phyloP scores from a whole-genome alignment of 257 asterid species.

The Lithospermum erythrorhizon region DNA sequence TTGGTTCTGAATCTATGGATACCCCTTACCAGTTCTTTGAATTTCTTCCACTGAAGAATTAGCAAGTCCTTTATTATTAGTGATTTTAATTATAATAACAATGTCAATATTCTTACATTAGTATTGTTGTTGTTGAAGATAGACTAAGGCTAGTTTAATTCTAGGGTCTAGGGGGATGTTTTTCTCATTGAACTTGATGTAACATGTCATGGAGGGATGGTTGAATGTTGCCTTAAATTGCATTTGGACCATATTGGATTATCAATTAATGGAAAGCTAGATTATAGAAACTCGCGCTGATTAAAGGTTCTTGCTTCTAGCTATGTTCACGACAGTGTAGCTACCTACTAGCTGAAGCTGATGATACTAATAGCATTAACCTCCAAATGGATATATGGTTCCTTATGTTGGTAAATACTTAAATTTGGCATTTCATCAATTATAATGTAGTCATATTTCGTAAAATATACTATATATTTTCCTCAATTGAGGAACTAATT shows the following conservation, averaged over 20 bases:
- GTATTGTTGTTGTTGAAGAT: no score
- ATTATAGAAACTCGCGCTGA: not conserved
- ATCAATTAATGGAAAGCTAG: slow-evolving; percentile 6
- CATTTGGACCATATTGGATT: slow-evolving; percentile 19
- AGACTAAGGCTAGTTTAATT: not conserved
- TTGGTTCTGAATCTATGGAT: slow-evolving; percentile 11
- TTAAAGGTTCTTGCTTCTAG: not conserved
- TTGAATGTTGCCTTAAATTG: slow-evolving; percentile 17
- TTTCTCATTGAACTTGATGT: slow-evolving; percentile 4
- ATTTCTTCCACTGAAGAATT: slow-evolving; percentile 75
- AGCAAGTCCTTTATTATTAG: not conserved
- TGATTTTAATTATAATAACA: no score
- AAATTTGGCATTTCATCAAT: no score
- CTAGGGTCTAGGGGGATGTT: not conserved
- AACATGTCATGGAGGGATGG: slow-evolving; percentile 15
- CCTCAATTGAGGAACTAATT: no score
- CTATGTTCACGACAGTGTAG: not conserved
- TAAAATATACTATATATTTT: no score
- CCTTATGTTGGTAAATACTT: no score
- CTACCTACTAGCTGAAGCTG: not conserved
- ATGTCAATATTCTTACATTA: no score
- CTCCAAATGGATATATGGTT: not conserved
- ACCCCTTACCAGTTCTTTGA: slow-evolving; percentile 60
- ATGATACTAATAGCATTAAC: not conserved
- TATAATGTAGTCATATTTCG: no score